Evolutionary conservation across 2,329 filamentous ascomycete species (phyloP).

Genomic region (Xylariaceae sp.): DNA sequence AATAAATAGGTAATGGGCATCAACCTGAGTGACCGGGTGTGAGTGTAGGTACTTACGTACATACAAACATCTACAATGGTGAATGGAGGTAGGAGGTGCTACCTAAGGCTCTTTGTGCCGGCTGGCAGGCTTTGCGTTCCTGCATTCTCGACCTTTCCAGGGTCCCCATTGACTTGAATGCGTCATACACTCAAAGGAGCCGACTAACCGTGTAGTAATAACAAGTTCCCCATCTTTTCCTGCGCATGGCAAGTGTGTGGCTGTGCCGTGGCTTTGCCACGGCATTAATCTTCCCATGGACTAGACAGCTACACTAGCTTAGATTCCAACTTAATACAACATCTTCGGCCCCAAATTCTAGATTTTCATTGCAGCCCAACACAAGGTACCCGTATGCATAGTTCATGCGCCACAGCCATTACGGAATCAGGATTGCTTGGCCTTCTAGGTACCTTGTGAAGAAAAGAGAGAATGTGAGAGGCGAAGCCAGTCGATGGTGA

Average conservation of each 20-base stretch:
- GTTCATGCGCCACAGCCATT: background rate
- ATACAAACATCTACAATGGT: too few species aligned
- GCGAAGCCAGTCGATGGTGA: too few species aligned
- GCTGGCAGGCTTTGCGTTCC: slow-evolving; percentile 26
- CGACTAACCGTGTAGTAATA: background rate
- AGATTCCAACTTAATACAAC: too few species aligned
- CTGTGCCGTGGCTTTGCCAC: too few species aligned
- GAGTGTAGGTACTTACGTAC: background rate
- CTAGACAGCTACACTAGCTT: too few species aligned
- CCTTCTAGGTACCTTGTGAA: too few species aligned
- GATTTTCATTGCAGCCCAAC: too few species aligned
- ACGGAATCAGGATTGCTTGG: background rate
- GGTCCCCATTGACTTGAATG: background rate
- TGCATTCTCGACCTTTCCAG: slow-evolving; percentile 26
- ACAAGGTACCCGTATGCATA: background rate
- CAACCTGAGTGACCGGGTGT: background rate
- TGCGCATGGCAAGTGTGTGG: background rate
- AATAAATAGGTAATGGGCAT: background rate
- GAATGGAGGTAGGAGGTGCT: too few species aligned
- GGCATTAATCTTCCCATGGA: too few species aligned
- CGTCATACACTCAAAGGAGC: background rate
- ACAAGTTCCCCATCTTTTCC: background rate
- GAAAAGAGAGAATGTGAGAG: too few species aligned
- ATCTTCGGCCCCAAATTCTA: too few species aligned
- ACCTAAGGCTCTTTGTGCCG: slow-evolving; percentile 16